Evolutionary conservation across 306 rosid genomes (phyloP).

Genomic region (Pueraria montana): DNA sequence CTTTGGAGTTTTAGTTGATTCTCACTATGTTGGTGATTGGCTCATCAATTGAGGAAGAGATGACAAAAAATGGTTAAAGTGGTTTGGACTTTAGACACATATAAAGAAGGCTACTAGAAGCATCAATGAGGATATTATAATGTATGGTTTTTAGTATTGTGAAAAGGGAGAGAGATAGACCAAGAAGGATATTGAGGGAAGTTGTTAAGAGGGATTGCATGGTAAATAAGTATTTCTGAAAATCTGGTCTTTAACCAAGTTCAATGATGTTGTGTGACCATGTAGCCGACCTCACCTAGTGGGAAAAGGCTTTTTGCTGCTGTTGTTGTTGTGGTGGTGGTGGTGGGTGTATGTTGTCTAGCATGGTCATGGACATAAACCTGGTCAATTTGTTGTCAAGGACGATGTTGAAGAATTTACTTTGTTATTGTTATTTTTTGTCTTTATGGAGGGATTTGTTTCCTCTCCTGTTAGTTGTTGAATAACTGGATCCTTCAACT

Average conservation of each 20-base stretch:
- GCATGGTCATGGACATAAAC: constrained; percentile 10
- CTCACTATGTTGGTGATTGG: not conserved
- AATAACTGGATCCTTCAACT: not conserved
- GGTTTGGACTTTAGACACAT: not conserved
- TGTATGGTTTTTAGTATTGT: not conserved
- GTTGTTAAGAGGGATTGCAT: not conserved
- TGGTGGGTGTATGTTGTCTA: constrained; percentile 6
- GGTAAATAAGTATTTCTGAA: not conserved
- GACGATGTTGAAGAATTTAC: not conserved
- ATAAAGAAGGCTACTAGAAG: not conserved
- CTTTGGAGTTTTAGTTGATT: not conserved
- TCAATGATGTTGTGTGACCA: not conserved
- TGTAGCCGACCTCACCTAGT: not conserved
- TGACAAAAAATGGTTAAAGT: not conserved
- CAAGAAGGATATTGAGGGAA: not conserved
- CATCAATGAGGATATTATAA: not conserved
- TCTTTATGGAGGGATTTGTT: not conserved
- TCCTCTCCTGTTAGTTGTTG: constrained; percentile 10
- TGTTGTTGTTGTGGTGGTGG: not conserved
- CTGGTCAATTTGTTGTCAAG: constrained; percentile 1
- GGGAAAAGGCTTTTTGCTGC: not conserved
- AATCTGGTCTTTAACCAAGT: not conserved
- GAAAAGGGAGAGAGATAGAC: not conserved
- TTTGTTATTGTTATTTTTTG: not conserved
- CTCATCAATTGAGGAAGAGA: not conserved